phyloP scores from a whole-genome alignment of 495 filamentous ascomycete species.

The Oleoguttula mirabilis region DNA sequence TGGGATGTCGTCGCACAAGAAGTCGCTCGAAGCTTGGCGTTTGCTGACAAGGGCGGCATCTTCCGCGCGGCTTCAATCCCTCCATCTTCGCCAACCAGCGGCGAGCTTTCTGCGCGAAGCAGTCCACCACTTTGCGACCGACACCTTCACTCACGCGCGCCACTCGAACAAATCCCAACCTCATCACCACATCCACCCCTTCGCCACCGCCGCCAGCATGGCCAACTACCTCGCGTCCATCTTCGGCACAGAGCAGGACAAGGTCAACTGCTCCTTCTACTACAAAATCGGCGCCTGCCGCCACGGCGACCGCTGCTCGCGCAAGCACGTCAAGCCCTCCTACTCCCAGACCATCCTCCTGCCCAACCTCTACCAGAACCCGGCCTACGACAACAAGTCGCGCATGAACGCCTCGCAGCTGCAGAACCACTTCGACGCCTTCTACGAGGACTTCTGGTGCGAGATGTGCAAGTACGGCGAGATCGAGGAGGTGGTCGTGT shows the following conservation, averaged over 20 bases:
- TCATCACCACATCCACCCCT: too few relatives aligned
- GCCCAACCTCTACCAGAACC: constrained; percentile 98
- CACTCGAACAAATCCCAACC: too few relatives aligned
- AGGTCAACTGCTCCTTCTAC: constrained; percentile 72
- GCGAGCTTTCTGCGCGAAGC: too few relatives aligned
- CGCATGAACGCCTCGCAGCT: constrained; percentile 75
- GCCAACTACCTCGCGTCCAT: constrained; percentile 99
- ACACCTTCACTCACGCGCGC: too few relatives aligned
- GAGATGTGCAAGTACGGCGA: constrained; percentile 58
- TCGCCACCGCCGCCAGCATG: constrained; percentile 36
- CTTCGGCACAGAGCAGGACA: constrained; percentile 99
- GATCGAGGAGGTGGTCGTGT: constrained; percentile 39
- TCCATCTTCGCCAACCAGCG: too few relatives aligned
- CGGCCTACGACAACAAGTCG: constrained; percentile 90
- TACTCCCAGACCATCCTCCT: constrained; percentile 96
- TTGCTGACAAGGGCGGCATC: too few relatives aligned
- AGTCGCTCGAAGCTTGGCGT: too few relatives aligned
- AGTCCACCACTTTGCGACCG: too few relatives aligned
- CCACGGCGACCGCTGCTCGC: constrained; percentile 92
- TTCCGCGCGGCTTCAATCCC: too few relatives aligned
- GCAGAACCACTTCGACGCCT: constrained; percentile 98
- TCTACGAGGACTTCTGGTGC: constrained; percentile 99
- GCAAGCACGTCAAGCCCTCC: constrained; percentile 97
- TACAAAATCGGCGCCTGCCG: constrained; percentile 98
- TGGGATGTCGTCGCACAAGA: too few relatives aligned